A percentile compares a stretch with the other conserved stretches of the same genome.
These are phyloP conservation scores for Bruguiera gymnorhiza DNA, from an alignment of 345 rosid species.

Conservation along the genomic window DNA sequence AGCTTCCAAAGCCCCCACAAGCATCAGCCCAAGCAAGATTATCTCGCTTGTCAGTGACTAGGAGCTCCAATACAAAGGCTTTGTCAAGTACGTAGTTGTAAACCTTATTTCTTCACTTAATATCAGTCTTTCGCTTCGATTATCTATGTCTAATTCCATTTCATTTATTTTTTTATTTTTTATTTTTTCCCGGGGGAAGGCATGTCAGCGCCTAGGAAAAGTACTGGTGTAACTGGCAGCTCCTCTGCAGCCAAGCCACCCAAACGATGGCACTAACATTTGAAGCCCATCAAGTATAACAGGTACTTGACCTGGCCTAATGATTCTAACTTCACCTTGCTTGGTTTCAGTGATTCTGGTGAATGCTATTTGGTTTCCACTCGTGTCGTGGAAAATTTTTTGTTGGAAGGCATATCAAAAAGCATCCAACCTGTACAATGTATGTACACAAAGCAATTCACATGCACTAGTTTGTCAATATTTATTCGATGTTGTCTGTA, in stretches of 20 bases:
- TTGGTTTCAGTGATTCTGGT: too few species aligned
- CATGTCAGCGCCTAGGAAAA: slow-evolving; percentile 38
- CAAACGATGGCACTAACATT: slow-evolving; percentile 30
- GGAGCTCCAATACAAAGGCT: slow-evolving; percentile 45
- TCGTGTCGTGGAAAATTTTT: too few species aligned
- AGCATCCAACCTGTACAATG: too few species aligned
- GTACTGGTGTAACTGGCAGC: slow-evolving; percentile 14
- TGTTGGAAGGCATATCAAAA: too few species aligned
- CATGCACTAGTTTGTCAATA: too few species aligned
- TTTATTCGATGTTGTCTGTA: too few species aligned
- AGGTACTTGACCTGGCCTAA: neutral
- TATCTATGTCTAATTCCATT: neutral
- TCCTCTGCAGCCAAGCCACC: slow-evolving; percentile 34
- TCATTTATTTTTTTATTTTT: neutral
- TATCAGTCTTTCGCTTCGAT: neutral
- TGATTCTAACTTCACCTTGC: neutral
- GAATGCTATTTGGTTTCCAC: too few species aligned
- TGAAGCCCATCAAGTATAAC: neutral
- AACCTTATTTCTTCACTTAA: neutral
- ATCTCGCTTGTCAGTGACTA: slow-evolving; percentile 47
- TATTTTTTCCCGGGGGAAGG: neutral
- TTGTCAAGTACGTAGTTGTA: slow-evolving; percentile 44
- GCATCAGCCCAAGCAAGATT: slow-evolving; percentile 42
- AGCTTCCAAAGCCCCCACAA: slow-evolving; percentile 56
- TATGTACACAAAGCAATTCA: too few species aligned